These are phyloP conservation scores for Ramaria sp. DNA, from an alignment of 768 basidiomycete species.

Conservation along the genomic window DNA sequence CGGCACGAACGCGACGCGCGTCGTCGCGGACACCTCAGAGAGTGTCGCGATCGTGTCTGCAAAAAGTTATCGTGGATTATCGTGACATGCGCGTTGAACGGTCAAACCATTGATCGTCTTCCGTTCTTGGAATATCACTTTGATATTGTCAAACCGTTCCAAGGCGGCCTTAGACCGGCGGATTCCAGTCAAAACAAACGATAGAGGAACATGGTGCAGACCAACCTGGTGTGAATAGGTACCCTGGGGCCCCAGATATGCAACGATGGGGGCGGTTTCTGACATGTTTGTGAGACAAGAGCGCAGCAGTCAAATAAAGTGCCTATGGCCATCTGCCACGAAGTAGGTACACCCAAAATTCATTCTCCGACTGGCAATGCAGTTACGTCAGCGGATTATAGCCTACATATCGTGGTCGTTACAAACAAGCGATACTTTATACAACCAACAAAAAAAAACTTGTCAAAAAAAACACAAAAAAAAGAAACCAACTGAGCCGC, in stretches of 20 bases:
- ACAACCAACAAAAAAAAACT: too few relatives aligned
- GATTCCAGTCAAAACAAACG: not conserved
- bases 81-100: not conserved
- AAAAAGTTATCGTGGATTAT: not conserved
- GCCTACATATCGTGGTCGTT: too few relatives aligned
- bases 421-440: too few relatives aligned
- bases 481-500: not conserved
- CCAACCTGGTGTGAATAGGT: slow-evolving; percentile 61
- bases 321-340: too few relatives aligned
- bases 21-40: slow-evolving; percentile 19
- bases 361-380: too few relatives aligned
- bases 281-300: not conserved
- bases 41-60: slow-evolving; percentile 53
- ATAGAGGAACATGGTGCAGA: not conserved
- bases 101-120: slow-evolving; percentile 1
- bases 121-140: slow-evolving; percentile 2
- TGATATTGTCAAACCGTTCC: slow-evolving; percentile 27
- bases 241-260: slow-evolving; percentile 57
- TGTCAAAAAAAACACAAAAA: not conserved
- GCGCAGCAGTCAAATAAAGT: too few relatives aligned
- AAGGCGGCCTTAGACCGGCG: slow-evolving; percentile 31
- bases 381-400: too few relatives aligned
- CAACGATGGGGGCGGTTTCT: slow-evolving; percentile 20
- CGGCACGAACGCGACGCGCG: slow-evolving; percentile 56
- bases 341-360: too few relatives aligned